Evolutionary conservation across 1,284 basidiomycete genomes (phyloP), one percentile per base, ranked within the genome.

Genomic region (Rhodotorula mucilaginosa): DNA sequence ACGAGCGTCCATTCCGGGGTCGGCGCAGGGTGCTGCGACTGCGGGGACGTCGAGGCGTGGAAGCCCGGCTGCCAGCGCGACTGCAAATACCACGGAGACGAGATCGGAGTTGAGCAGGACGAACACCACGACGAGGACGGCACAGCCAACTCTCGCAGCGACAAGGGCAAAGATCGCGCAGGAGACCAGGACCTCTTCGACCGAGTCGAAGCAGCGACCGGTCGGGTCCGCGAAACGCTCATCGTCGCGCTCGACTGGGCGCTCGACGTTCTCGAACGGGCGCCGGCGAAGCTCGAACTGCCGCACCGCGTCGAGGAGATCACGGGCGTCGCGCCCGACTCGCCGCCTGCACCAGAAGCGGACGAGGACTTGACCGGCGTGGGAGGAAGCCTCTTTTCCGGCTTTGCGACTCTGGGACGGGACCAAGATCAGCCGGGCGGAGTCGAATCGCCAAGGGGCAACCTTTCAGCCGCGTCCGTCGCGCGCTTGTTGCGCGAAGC

Each of bases 1-100:
- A 95, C 95, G 83, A 92, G 92, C 80, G 91, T 93, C 74, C 90
- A 95, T 78, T 90, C 91, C 0, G 91, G 92, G 15, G 90, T 92
- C 5, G 76, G 76, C 2, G 76, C 77, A 39, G 77, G 79, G 18
- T 93, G 91, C 75, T 97, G 94, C 80, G 93, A 96, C 81, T 97
- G 94, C 78, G 92, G 93, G 29, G 93, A 96, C 79, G 84, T 86
- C 39, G 90, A 94, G 79, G 92, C 92, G 3, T 97, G 93, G 92
- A 76, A 74, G 49, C 64, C 66, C 12, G 74, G 70, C 1, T 58
- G 65, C 1, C 65, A 69, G 57, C 69, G 69, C 51, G 75, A 73
- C 10, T 78, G 74, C 58, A 68, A 71, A 61, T 71, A 69, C 34
- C 70, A 70, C 58, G 61, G 49, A 47, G 34, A 51, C 58, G 62